A percentile compares a stretch with the other conserved stretches of the same genome.
These are phyloP conservation scores for Ophiostoma sp. DNA, from an alignment of 2,329 filamentous ascomycete genomes.

Conservation along the genomic window DNA sequence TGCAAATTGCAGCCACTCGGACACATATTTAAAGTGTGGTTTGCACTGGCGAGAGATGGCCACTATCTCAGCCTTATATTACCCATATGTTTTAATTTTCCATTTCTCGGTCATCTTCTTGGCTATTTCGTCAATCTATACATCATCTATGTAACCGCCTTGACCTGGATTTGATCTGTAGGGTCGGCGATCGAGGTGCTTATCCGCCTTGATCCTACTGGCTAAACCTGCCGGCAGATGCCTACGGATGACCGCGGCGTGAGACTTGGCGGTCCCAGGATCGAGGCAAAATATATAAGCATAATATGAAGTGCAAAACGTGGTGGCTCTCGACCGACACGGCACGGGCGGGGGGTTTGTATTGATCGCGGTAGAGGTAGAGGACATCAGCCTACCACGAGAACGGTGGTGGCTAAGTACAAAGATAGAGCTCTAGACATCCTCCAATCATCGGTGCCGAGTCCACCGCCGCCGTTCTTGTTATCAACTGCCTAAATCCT, in stretches of 20 bases:
- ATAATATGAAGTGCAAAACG: neutral
- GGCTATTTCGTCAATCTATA: neutral
- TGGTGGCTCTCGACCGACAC: neutral
- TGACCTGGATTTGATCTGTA: neutral
- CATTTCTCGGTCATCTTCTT: neutral
- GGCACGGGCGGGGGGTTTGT: neutral
- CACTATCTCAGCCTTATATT: neutral
- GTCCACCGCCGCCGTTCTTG: neutral
- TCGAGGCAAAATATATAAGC: neutral
- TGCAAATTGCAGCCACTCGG: neutral
- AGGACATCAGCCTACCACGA: neutral
- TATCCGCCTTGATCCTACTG: neutral
- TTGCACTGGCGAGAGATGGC: neutral
- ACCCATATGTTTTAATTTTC: neutral
- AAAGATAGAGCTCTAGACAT: neutral
- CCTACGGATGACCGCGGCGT: neutral
- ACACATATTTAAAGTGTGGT: neutral
- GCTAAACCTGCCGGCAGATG: constrained; percentile 9
- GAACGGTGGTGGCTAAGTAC: neutral
- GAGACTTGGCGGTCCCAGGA: constrained; percentile 7
- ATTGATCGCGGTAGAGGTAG: neutral
- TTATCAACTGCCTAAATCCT: neutral
- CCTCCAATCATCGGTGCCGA: neutral
- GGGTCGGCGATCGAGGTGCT: neutral
- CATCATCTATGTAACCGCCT: neutral